Evolutionary conservation across 495 filamentous ascomycete species (phyloP), one percentile per base, ranked within the genome.

Genomic region (Margaritispora aquatica): DNA sequence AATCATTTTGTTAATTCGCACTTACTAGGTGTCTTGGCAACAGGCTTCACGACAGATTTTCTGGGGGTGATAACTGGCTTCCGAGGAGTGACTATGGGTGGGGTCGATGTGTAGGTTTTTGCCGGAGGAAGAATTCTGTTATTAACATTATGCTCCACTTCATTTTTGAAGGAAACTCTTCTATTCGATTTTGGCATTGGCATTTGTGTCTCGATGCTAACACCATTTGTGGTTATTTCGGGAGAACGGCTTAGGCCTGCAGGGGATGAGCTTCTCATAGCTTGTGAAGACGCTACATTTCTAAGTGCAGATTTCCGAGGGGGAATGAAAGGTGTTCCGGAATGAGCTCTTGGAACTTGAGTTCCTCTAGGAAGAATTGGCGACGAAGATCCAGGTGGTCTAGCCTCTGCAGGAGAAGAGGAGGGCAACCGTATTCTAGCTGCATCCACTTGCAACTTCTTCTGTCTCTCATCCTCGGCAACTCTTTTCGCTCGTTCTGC

Each of bases 251-350:
- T 56, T 3, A 23, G 22, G 11, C 9, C 2, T n/a, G 21, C 41
- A 15, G 61, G 51, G 17, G 65, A 60, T 15, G 65, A 67, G 38
- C 54, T 59, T 24, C 8, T 21, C 1, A 52, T 19, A 0, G 55
- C 59, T 47, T 65, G 58, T 20, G 60, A 58, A 26, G 61, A 58
- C 20, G 55, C 21, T 19, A 50, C 19, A 13, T 38, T 31, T 21
- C 62, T 62, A 13, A 67, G 47, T 26, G 61, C 51, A 2, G 61
- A 64, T 50, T 61, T 62, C 27, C 56, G 52, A 36, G 23, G 46
- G 10, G 65, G 61, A 17, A 67, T 62, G 23, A 62, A 64, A 19
- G 61, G 51, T 23, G 65, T 67, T 1, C 55, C 53, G 2, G 65
- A 64, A 24, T 57, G 51, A 1, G 55, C 24, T 19, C 61, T 55